These are phyloP conservation scores for Podospora fimiseda DNA, from an alignment of 495 filamentous ascomycete species.

Conservation along the genomic window DNA sequence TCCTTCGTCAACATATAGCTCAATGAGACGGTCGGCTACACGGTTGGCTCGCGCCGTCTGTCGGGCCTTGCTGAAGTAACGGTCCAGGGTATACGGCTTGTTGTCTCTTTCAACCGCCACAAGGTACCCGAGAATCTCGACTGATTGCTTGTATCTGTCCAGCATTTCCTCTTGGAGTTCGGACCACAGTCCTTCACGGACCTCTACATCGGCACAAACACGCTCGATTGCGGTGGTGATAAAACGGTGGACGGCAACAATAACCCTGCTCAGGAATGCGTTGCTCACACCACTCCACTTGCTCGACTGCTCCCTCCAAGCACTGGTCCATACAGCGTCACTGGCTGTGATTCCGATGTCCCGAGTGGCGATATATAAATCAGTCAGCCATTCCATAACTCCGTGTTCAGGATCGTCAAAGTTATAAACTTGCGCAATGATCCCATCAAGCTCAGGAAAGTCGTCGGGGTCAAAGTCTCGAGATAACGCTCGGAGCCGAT, in stretches of 20 bases:
- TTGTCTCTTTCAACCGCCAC: constrained; percentile 43
- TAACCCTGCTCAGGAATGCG: constrained; percentile 42
- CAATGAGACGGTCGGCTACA: constrained; percentile 17
- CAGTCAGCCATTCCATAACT: constrained; percentile 17
- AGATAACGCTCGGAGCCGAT: background rate
- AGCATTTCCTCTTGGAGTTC: constrained; percentile 36
- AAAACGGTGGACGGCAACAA: constrained; percentile 45
- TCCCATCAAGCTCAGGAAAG: constrained; percentile 14
- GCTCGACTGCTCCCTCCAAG: constrained; percentile 49
- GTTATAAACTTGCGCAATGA: background rate
- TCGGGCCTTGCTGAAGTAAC: constrained; percentile 47
- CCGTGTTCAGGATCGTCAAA: background rate
- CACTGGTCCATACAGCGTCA: constrained; percentile 31
- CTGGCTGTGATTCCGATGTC: constrained; percentile 26
- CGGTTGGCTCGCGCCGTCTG: constrained; percentile 32
- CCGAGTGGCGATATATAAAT: constrained; percentile 17
- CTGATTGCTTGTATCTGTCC: constrained; percentile 35
- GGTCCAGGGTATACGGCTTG: constrained; percentile 45
- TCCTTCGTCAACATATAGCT: background rate
- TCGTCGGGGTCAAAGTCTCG: background rate
- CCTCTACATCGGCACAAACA: constrained; percentile 25
- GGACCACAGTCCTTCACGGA: constrained; percentile 33
- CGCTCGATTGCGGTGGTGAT: constrained; percentile 31
- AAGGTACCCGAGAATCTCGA: constrained; percentile 40
- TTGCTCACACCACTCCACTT: constrained; percentile 47